Evolutionary conservation across 139 green algal species (phyloP), one percentile per base, ranked within the genome.

Genomic region (Choricystis sp.): DNA sequence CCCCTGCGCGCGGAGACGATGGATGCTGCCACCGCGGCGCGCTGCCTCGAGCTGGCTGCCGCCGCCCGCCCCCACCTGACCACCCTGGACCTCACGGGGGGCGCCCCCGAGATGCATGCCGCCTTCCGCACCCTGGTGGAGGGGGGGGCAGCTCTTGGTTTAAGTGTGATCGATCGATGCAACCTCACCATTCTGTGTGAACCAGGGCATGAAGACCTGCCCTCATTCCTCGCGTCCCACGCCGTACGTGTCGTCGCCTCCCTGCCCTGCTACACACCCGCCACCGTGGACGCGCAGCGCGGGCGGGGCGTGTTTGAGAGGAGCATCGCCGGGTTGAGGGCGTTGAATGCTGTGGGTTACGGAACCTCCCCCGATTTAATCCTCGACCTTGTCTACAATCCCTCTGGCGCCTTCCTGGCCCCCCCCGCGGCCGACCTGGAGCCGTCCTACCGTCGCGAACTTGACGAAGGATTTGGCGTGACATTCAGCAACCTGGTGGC

Each of bases 341-440:
- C 23, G 49, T 80, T 97, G 20, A 98, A 98, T 69, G 76, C 64
- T 1, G 64, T 79, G 3, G 92, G 92, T 4, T 96, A 95, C 70
- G 91, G 89, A 0, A 62, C 71, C 69, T 52, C 79, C 60, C 68
- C 69, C 1, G 84, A 75, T 59, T 72, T 97, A 26, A 21, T 67
- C 64, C 74, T 98, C 30, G 87, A 97, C 65, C 78, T 98, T 4
- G 87, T 98, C 23, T 98, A 98, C 84, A 98, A 98, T 71, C 92
- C 92, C 0, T 78, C 82, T 22, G 89, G 82, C n/a, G 69, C 71
- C 23, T 89, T 86, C 52, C 70, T 90, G 56, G 82, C 83, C 28
- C 78, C 81, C 5, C 26, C 68, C 14, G 76, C 85, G 67, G 27
- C 26, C 22, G 63, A 64, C 59, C 71, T 85, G 27, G 64, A 85